A percentile compares a stretch with the other conserved stretches of the same genome.
These are phyloP conservation scores for Coemansia aciculifera DNA, from an alignment of 192 early-diverging fungal species.

Conservation along the genomic window DNA sequence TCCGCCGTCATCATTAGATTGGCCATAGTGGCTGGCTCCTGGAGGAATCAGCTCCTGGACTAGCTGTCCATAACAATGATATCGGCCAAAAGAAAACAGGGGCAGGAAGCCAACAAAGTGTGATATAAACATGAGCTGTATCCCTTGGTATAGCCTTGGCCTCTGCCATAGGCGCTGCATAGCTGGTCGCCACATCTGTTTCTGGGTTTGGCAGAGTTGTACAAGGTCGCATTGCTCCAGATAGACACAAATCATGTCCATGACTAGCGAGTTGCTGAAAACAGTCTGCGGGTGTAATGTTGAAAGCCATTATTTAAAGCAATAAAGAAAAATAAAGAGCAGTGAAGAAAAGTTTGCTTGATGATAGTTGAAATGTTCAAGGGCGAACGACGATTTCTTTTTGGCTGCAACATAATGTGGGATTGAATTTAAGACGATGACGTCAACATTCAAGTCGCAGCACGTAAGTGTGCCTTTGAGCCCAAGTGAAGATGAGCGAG, in stretches of 20 bases:
- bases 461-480: no score
- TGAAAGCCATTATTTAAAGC: neutral
- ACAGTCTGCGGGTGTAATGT: neutral
- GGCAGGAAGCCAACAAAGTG: neutral
- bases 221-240: neutral
- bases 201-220: neutral
- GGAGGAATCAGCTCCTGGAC: conserved; percentile 11
- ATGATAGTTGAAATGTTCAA: no score
- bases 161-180: conserved; percentile 7
- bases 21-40: neutral
- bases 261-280: neutral
- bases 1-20: conserved; percentile 10
- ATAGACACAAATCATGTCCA: neutral
- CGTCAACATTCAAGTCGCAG: no score
- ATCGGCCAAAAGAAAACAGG: neutral
- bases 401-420: no score
- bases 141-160: neutral
- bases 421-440: no score
- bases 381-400: no score
- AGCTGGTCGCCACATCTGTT: conserved; percentile 14
- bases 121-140: neutral
- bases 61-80: conserved; percentile 9
- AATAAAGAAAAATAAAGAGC: neutral
- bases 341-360: neutral
- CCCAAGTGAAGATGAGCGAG: no score